A percentile compares a stretch with the other conserved stretches of the same genome.
These are phyloP conservation scores for Choiromyces venosus DNA, from an alignment of 495 filamentous ascomycete species.

Conservation along the genomic window DNA sequence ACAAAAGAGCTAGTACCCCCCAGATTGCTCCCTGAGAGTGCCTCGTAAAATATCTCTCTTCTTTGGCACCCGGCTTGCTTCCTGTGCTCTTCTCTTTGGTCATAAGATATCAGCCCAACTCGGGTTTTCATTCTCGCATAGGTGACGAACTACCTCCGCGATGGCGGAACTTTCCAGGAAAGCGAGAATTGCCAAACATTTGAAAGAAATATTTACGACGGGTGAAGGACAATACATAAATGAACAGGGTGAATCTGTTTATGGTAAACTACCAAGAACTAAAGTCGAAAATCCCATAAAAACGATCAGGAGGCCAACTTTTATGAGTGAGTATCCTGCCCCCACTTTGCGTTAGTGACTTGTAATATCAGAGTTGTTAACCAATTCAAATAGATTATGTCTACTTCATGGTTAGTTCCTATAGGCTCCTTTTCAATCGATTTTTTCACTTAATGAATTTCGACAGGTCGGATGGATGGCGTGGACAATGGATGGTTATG, in stretches of 20 bases:
- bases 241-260: conserved; percentile 36
- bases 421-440: not conserved
- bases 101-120: not conserved
- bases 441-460: not conserved
- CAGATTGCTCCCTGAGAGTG: not conserved
- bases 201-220: conserved; percentile 41
- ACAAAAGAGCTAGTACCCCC: not conserved
- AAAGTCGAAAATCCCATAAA: conserved; percentile 41
- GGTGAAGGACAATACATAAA: conserved; percentile 40
- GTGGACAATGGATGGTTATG: conserved; percentile 47
- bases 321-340: conserved; percentile 25
- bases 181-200: conserved; percentile 26
- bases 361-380: not conserved
- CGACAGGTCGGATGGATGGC: conserved; percentile 37
- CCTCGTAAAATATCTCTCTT: not conserved
- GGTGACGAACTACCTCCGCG: not conserved
- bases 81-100: not conserved
- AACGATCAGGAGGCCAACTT: conserved; percentile 36
- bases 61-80: not conserved
- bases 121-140: not conserved
- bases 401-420: conserved; percentile 39
- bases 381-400: conserved; percentile 28
- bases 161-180: conserved; percentile 24
- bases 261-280: conserved; percentile 37
- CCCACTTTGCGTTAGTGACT: not conserved